Evolutionary conservation across 2,329 filamentous ascomycete genomes (phyloP).

Genomic region (Fusarium nygamai): DNA sequence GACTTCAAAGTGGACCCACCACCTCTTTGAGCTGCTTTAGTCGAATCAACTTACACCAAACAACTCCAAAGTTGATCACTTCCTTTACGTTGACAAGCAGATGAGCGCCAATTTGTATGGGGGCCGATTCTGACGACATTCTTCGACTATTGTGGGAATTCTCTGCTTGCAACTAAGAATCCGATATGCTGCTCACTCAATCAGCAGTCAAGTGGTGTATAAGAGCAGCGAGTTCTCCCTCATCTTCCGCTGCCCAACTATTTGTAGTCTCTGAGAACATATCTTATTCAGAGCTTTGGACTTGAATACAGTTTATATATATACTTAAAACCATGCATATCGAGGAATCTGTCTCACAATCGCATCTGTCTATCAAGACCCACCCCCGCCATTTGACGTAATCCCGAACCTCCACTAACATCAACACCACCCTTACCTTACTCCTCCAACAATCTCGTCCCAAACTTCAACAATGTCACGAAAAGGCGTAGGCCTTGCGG

Average conservation of each 20-base stretch:
- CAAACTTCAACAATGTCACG: constrained; percentile 65
- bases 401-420: constrained; percentile 8
- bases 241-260: neutral
- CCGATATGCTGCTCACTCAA: neutral
- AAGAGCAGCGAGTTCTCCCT: neutral
- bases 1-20: neutral
- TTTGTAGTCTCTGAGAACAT: neutral
- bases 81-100: neutral
- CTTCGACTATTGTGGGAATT: neutral
- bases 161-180: neutral
- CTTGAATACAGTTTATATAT: neutral
- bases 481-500: constrained; percentile 88
- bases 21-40: constrained; percentile 22
- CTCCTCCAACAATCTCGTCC: neutral
- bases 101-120: neutral
- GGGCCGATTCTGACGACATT: neutral
- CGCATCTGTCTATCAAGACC: neutral
- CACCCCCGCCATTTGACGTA: constrained; percentile 37
- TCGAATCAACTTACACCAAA: constrained; percentile 25
- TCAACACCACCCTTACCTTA: neutral
- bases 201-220: neutral
- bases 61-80: constrained; percentile 2
- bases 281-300: neutral
- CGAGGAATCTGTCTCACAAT: neutral
- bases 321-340: neutral